A percentile compares a stretch with the other conserved stretches of the same genome.
These are phyloP conservation scores for Ceratocystis harringtonii DNA, from an alignment of 2,329 filamentous ascomycete genomes.

Conservation along the genomic window DNA sequence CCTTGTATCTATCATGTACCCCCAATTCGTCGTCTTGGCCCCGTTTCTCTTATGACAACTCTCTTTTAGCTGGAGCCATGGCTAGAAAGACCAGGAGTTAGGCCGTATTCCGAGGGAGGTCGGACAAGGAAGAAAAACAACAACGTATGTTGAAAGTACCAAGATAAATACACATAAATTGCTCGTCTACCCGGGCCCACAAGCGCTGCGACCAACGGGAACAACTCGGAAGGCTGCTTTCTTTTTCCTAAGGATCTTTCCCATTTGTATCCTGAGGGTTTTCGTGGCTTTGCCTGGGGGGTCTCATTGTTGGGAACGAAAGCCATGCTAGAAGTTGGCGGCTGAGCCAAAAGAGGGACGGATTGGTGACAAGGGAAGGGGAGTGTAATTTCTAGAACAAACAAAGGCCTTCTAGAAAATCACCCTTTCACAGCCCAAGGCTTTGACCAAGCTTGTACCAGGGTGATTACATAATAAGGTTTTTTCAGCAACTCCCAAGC, in stretches of 20 bases:
- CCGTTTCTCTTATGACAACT: not conserved
- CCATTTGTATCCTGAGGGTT: not conserved
- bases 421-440: not conserved
- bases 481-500: not conserved
- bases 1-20: not conserved
- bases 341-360: not conserved
- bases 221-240: conserved; percentile 1
- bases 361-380: not conserved
- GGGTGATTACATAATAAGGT: not conserved
- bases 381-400: not conserved
- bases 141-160: not conserved
- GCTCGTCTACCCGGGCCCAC: not conserved
- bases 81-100: not conserved
- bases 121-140: not conserved
- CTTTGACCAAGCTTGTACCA: not conserved
- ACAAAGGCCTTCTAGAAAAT: not conserved
- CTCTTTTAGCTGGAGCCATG: too few species aligned
- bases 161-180: not conserved
- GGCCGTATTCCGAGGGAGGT: not conserved
- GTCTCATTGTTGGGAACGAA: not conserved
- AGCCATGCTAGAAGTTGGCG: not conserved
- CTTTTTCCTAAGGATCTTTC: not conserved
- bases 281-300: not conserved
- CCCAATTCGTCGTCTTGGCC: not conserved
- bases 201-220: conserved; percentile 1